Base-by-base conservation (phyloP, 2,329 filamentous ascomycete species). In the Drechslerella coelobrocha region DNA sequence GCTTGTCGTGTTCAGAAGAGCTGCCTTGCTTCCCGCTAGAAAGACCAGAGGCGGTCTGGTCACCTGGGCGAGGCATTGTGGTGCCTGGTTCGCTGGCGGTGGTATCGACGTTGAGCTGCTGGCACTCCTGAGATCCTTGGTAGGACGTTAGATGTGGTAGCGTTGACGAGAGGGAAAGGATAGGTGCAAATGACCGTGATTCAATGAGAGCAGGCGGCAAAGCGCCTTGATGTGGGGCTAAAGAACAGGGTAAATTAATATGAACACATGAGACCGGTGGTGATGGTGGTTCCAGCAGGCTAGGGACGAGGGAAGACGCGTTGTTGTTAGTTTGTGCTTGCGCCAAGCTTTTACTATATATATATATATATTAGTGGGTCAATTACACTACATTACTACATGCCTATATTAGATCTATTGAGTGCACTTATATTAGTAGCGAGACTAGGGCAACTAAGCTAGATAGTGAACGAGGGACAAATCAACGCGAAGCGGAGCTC, bases 291-390 rank as follows among this genome's bases (percentile, higher is more conserved):
- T 61, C 21, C 21, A 27, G 26, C 12, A 2, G 56, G 29, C 29
- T 31, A 31, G n/a, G 31, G 27, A 10, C 29, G 23, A 17, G 19
- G 51, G 54, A 55, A 55, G 55, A 69, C 65, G 65, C 65, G 65
- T 69, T 69, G 65, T 69, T 69, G 34, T 61, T 45, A 43, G 31
- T 59, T 8, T 17, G 41, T 19, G n/a, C 2, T 10, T 21, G 19
- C 8, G 41, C 41, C 41, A 45, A 45, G 41, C 5, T 17, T n/a
- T 21, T n/a, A 39, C 34, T 39, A 39, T 14, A 5, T 14, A 14
- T n/a, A 39, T n/a, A n/a, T n/a, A n/a, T n/a, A n/a, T n/a, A n/a
- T n/a, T n/a, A n/a, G n/a, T n/a, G n/a, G n/a, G n/a, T n/a, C n/a
- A n/a, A n/a, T n/a, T n/a, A n/a, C n/a, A n/a, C n/a, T n/a, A n/a